Evolutionary conservation across 2,329 filamentous ascomycete genomes (phyloP).

Genomic region (Metarhizium humberi): DNA sequence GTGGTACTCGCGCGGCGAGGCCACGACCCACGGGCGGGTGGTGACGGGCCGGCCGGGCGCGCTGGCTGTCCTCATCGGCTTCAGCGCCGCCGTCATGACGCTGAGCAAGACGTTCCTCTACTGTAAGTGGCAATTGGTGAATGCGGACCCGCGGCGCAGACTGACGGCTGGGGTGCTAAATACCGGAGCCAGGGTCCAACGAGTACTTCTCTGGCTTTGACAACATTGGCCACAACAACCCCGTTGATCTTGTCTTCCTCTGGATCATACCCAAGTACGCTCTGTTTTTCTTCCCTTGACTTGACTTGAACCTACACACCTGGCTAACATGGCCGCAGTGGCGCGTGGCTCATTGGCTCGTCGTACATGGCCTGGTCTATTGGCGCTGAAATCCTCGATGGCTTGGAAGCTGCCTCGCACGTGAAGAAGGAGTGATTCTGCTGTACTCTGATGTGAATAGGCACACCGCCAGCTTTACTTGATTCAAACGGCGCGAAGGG

Average conservation of each 20-base stretch:
- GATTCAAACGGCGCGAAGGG: no score
- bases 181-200: constrained; percentile 35
- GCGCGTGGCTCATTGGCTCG: constrained; percentile 44
- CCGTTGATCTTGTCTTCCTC: constrained; percentile 34
- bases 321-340: constrained; percentile 18
- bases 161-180: no score
- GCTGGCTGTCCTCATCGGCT: constrained; percentile 36
- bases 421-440: constrained; percentile 30
- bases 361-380: constrained; percentile 41
- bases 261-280: constrained; percentile 53
- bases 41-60: constrained; percentile 35
- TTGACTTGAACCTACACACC: neutral
- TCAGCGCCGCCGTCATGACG: constrained; percentile 49
- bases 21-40: constrained; percentile 14
- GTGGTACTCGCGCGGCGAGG: constrained; percentile 18
- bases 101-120: constrained; percentile 53
- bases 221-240: constrained; percentile 48
- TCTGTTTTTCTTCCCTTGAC: neutral
- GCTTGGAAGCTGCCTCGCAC: constrained; percentile 29
- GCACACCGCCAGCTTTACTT: no score
- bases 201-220: constrained; percentile 47
- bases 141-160: no score
- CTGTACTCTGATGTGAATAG: no score
- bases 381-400: constrained; percentile 39
- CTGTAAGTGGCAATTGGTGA: constrained; percentile 30